Evolutionary conservation across 495 filamentous ascomycete genomes (phyloP), one percentile per base, ranked within the genome.

Genomic region (Xylaria nigripes): DNA sequence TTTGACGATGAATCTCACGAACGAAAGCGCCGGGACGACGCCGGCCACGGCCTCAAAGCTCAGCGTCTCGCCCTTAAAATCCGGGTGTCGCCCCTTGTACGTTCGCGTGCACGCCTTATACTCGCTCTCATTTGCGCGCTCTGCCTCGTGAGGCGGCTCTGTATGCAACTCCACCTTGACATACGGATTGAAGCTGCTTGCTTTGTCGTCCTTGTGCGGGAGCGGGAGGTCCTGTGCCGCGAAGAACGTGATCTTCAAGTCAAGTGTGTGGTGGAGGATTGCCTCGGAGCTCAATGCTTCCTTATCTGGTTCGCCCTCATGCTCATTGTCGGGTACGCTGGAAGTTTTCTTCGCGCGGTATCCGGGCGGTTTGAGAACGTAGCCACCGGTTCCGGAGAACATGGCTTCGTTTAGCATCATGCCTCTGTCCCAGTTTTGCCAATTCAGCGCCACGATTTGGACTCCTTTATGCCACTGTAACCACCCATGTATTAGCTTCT

Each of bases 351-450:
- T 22, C 29, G 58, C 65, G 29, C 71, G 67, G 55, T 73, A 73
- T 9, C 71, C 86, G 23, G 74, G 65, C 0, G 92, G 91, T 62
- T 97, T 97, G 1, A 93, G 75, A 1, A 93, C 83, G 76, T 89
- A 97, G 16, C 92, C 92, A 4, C 73, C 75, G 1, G 85, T 85
- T 10, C 84, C 85, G 3, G 78, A 76, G 65, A 97, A 97, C 89
- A 96, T 92, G 52, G 81, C 92, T 61, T 90, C 82, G 62, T 96
- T 96, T 1, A 96, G 79, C 92, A 96, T 96, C 86, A 89, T 94
- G 12, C 89, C 91, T 52, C 85, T 83, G 62, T 96, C 92, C 62
- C 83, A 82, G 50, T 83, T 85, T 61, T 97, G 92, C 91, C 92
- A 97, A 69, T 96, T 97, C 38, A 96, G 75, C 1, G 92, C 92